Percentiles rank a stretch among this genome's conserved stretches.
These are phyloP conservation scores for Polychytrium aggregatum DNA, from an alignment of 192 early-diverging fungal genomes.

Conservation along the genomic window DNA sequence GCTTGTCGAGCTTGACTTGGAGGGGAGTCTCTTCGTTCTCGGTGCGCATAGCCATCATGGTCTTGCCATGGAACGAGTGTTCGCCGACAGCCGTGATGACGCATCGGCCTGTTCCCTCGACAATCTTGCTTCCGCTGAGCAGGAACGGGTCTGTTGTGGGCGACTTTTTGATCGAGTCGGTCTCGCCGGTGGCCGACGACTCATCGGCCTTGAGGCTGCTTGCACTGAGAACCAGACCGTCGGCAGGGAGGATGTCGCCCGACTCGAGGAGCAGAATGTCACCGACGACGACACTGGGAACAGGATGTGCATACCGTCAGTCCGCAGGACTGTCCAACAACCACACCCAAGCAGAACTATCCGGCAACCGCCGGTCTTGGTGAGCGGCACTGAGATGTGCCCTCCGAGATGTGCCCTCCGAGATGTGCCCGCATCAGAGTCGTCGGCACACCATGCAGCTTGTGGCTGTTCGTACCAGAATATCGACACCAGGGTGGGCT, in stretches of 20 bases:
- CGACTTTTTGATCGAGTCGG: conserved; percentile 68
- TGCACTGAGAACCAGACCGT: conserved; percentile 69
- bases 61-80: conserved; percentile 80
- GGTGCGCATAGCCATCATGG: conserved; percentile 75
- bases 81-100: conserved; percentile 74
- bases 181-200: conserved; percentile 84
- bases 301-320: no score
- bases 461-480: no score
- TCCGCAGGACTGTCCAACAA: no score
- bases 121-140: conserved; percentile 83
- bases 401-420: no score
- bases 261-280: conserved; percentile 79
- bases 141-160: conserved; percentile 68
- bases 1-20: conserved; percentile 74
- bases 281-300: no score
- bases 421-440: no score
- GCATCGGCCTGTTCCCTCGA: conserved; percentile 80
- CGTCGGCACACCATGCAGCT: no score
- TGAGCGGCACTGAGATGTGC: no score
- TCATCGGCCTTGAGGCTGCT: conserved; percentile 84
- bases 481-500: no score
- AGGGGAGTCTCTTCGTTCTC: conserved; percentile 84
- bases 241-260: conserved; percentile 92
- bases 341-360: no score
- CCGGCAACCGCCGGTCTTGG: no score